Conservation (phyloP, 768 basidiomycete genomes). For the Heimioporus sp. region DNA sequence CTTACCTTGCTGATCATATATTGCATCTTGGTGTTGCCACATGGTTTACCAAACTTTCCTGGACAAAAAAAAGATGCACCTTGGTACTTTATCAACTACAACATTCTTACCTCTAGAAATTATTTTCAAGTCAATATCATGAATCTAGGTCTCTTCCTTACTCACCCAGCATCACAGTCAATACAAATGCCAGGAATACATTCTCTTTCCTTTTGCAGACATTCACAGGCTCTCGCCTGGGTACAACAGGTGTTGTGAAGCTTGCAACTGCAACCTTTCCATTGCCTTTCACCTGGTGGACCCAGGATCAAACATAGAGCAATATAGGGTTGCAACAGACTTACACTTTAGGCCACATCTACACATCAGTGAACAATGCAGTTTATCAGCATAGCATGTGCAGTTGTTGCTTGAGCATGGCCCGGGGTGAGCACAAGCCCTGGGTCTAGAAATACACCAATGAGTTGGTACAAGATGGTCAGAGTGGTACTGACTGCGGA, state of each 20-base stretch:
- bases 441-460: conserved; percentile 18
- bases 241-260: too few relatives aligned
- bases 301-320: neutral
- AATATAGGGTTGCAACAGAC: conserved; percentile 7
- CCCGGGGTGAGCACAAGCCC: conserved; percentile 48
- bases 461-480: neutral
- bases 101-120: conserved; percentile 21
- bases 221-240: conserved; percentile 32
- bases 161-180: conserved; percentile 43
- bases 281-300: conserved; percentile 14
- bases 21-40: conserved; percentile 32
- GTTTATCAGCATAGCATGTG: conserved; percentile 35
- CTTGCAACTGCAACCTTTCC: conserved; percentile 10
- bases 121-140: neutral
- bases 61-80: neutral
- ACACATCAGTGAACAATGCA: conserved; percentile 49
- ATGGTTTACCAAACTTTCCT: conserved; percentile 22
- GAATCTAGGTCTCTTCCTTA: neutral
- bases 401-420: conserved; percentile 43
- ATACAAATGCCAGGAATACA: conserved; percentile 54
- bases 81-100: neutral
- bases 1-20: conserved; percentile 18
- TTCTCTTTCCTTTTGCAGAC: conserved; percentile 37
- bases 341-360: conserved; percentile 43
- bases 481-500: conserved; percentile 13